A percentile compares a stretch with the other conserved stretches of the same genome.
These are phyloP conservation scores for Drechslera avenae DNA, from an alignment of 2,329 filamentous ascomycete genomes.

Conservation along the genomic window DNA sequence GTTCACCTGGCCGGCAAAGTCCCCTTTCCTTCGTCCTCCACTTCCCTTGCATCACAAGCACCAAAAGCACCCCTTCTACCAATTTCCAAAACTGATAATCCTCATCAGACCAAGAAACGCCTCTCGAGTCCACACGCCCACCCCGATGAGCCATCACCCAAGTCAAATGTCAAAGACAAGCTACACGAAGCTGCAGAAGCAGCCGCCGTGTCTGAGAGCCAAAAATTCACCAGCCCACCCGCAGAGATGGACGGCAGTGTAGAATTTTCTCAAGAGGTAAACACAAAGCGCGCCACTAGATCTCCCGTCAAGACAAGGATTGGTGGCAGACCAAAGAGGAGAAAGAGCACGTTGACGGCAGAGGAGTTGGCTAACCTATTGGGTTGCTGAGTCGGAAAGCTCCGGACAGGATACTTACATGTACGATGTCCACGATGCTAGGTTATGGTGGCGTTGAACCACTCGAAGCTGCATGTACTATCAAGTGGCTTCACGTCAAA, in stretches of 20 bases:
- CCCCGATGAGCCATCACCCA: conserved; percentile 47
- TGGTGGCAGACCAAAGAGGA: conserved; percentile 64
- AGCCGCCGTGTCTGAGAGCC: conserved; percentile 36
- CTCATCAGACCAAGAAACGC: conserved; percentile 45
- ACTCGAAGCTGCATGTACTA: conserved; percentile 14
- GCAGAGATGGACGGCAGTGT: conserved; percentile 22
- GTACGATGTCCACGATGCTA: conserved; percentile 5
- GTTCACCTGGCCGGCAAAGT: conserved; percentile 34
- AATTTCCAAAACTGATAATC: conserved; percentile 31
- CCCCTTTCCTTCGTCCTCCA: conserved; percentile 32
- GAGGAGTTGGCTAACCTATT: conserved; percentile 68
- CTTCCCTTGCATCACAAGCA: conserved; percentile 6
- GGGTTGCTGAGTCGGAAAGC: conserved; percentile 24
- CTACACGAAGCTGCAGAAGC: conserved; percentile 53
- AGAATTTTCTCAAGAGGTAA: conserved; percentile 27
- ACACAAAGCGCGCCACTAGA: conserved; percentile 31
- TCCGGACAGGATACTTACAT: conserved; percentile 1
- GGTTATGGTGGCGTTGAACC: conserved; percentile 9
- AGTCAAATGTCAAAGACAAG: conserved; percentile 55
- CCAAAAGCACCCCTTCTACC: conserved; percentile 11
- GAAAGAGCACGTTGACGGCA: conserved; percentile 75
- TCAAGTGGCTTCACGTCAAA: conserved; percentile 2
- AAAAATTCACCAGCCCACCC: conserved; percentile 11
- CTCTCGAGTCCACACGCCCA: conserved; percentile 46
- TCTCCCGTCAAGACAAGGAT: conserved; percentile 54